These are phyloP conservation scores for Leccinum fuscescens DNA, from an alignment of 1,284 basidiomycete genomes.

Conservation along the genomic window DNA sequence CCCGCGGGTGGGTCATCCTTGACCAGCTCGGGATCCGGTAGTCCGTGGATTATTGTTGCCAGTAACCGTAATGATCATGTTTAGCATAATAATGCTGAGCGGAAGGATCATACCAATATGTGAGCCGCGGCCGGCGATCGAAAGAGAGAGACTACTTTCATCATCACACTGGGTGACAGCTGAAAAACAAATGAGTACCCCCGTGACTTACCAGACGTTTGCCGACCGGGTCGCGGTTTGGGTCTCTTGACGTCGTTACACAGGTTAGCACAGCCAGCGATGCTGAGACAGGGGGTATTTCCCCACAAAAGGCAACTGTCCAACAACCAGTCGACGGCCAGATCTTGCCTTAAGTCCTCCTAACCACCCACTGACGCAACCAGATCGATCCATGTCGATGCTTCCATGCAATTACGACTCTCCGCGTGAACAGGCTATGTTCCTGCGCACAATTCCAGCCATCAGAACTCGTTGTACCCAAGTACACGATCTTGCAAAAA, in stretches of 20 bases:
- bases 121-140: background rate
- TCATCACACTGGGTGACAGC: background rate
- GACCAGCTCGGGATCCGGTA: background rate
- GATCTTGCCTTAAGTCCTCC: too few relatives aligned
- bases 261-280: background rate
- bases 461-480: slow-evolving; percentile 82
- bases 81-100: background rate
- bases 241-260: background rate
- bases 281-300: slow-evolving; percentile 1
- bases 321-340: too few relatives aligned
- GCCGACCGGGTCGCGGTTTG: background rate
- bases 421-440: slow-evolving; percentile 47
- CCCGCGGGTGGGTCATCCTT: background rate
- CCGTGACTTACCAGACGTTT: background rate
- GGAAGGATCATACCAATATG: background rate
- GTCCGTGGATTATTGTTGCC: background rate
- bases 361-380: background rate
- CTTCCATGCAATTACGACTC: slow-evolving; percentile 15
- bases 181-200: background rate
- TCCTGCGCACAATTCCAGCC: slow-evolving; percentile 83
- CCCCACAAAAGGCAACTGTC: background rate
- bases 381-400: slow-evolving; percentile 6
- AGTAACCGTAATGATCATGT: background rate
- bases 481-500: slow-evolving; percentile 75
- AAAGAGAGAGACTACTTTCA: background rate